Conservation (phyloP, 2,329 filamentous ascomycete genomes). For the Amylocarpus encephaloides region DNA sequence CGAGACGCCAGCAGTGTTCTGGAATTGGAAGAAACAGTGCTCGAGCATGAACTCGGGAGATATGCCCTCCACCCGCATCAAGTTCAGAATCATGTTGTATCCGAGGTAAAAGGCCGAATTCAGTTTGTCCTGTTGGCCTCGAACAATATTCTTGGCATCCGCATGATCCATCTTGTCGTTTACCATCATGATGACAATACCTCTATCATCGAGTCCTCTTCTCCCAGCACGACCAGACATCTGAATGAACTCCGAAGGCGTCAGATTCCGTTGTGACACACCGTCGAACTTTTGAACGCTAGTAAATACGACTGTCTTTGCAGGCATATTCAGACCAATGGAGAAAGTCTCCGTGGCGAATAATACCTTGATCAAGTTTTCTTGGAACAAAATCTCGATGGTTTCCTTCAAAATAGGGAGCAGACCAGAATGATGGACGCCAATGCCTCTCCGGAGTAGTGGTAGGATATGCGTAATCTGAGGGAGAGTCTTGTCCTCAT, state of each 20-base stretch:
- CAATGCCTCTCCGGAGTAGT: slow-evolving; percentile 82
- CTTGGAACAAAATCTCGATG: slow-evolving; percentile 97
- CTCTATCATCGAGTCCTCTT: slow-evolving; percentile 93
- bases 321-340: slow-evolving; percentile 97
- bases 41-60: slow-evolving; percentile 99
- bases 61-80: slow-evolving; percentile 97
- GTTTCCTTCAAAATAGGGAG: slow-evolving; percentile 96
- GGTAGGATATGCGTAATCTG: slow-evolving; percentile 90
- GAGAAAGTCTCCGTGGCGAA: slow-evolving; percentile 99
- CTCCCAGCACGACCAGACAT: slow-evolving; percentile 97
- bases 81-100: slow-evolving; percentile 98
- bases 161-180: slow-evolving; percentile 93
- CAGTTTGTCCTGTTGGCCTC: slow-evolving; percentile 91
- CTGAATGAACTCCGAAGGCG: slow-evolving; percentile 93
- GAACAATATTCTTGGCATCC: slow-evolving; percentile 90
- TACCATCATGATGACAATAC: slow-evolving; percentile 99
- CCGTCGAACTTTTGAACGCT: slow-evolving; percentile 95
- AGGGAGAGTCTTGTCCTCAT: slow-evolving; percentile 80
- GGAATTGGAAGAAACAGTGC: slow-evolving; percentile 96
- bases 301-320: slow-evolving; percentile 98
- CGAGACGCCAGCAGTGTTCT: slow-evolving; percentile 84
- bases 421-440: slow-evolving; percentile 93
- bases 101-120: slow-evolving; percentile 97
- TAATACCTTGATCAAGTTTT: slow-evolving; percentile 93
- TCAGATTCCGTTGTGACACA: slow-evolving; percentile 70